These are phyloP conservation scores for Candida incommunis DNA, from an alignment of 805 yeast species.

Conservation along the genomic window DNA sequence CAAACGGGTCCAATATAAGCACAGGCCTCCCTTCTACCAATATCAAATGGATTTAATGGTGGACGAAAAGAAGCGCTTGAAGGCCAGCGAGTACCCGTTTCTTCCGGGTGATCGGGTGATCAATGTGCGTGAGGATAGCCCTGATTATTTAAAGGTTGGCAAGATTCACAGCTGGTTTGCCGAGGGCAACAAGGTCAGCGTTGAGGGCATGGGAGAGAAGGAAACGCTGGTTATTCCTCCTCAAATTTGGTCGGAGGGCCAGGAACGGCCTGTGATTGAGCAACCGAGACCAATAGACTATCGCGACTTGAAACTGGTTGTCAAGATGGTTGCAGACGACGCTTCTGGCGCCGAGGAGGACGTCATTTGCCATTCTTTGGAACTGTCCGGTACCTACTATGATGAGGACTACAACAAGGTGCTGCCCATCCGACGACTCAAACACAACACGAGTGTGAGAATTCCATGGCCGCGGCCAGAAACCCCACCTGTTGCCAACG, in stretches of 20 bases:
- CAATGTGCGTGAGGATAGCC: slow-evolving; percentile 29
- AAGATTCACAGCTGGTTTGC: slow-evolving; percentile 44
- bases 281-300: slow-evolving; percentile 51
- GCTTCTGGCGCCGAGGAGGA: slow-evolving; percentile 48
- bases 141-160: slow-evolving; percentile 60
- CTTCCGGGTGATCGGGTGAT: slow-evolving; percentile 16
- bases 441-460: slow-evolving; percentile 49
- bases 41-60: slow-evolving; percentile 6
- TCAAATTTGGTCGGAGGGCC: slow-evolving; percentile 57
- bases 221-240: slow-evolving; percentile 56
- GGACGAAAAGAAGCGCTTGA: slow-evolving; percentile 5
- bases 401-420: slow-evolving; percentile 59
- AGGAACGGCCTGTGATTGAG: slow-evolving; percentile 54
- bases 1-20: slow-evolving; percentile 3
- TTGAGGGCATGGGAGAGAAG: slow-evolving; percentile 57
- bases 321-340: slow-evolving; percentile 47
- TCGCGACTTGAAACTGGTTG: slow-evolving; percentile 57
- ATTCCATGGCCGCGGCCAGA: slow-evolving; percentile 88
- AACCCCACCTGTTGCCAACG: slow-evolving; percentile 36
- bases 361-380: slow-evolving; percentile 66
- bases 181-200: slow-evolving; percentile 46
- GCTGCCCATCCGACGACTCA: slow-evolving; percentile 67
- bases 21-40: slow-evolving; percentile 13
- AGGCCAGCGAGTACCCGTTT: slow-evolving; percentile 14
- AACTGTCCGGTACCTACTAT: slow-evolving; percentile 53